Conservation (phyloP, 257 asterid species). For the Marsdenia floribunda region DNA sequence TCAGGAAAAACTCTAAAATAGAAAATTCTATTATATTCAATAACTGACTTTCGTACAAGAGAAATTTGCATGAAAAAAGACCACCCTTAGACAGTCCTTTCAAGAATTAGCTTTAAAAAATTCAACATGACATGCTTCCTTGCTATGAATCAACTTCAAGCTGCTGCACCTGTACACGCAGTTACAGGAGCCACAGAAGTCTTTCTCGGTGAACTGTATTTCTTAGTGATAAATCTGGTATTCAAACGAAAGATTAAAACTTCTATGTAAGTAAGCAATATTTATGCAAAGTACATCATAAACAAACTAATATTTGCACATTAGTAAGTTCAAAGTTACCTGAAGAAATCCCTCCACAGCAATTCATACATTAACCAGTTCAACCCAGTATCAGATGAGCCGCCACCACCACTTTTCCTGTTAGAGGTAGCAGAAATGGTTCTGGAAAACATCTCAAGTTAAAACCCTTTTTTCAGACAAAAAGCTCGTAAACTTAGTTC, state of each 20-base stretch:
- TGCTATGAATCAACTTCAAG: conserved; percentile 29
- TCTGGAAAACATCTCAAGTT: conserved; percentile 35
- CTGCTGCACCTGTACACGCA: conserved; percentile 66
- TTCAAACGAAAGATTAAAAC: neutral
- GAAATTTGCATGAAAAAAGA: neutral
- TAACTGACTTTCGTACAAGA: neutral
- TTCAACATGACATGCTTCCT: conserved; percentile 16
- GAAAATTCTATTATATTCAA: neutral
- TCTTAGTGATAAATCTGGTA: conserved; percentile 88
- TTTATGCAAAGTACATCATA: neutral
- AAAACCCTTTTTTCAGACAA: neutral
- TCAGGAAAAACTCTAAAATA: neutral
- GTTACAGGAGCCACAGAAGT: conserved; percentile 62
- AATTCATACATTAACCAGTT: conserved; percentile 97
- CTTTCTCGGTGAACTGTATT: conserved; percentile 69
- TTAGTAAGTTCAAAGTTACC: conserved; percentile 35
- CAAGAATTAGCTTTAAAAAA: conserved; percentile 10
- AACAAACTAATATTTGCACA: no score
- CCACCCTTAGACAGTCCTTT: neutral
- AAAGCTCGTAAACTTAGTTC: no score
- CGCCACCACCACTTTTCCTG: conserved; percentile 44
- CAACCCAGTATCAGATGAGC: conserved; percentile 52
- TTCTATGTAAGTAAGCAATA: neutral
- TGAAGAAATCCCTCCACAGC: conserved; percentile 98
- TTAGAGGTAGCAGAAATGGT: conserved; percentile 48